Base-by-base conservation (phyloP, 2,329 filamentous ascomycete species). In the Colletotrichum sp. region DNA sequence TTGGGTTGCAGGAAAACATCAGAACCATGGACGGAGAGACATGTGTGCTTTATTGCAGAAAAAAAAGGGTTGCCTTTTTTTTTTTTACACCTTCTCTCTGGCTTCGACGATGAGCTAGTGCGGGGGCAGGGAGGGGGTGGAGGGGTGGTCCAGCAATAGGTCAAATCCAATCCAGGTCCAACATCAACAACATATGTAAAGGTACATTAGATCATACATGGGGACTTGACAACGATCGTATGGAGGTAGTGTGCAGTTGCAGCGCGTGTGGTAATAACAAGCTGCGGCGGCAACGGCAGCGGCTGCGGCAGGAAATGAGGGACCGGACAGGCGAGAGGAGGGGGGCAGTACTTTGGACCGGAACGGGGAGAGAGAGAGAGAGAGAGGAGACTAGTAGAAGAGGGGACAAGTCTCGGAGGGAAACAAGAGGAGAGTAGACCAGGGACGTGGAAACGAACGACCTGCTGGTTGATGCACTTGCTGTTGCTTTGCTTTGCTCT, bases 1-100 rank as follows among this genome's bases (percentile, higher is more conserved):
- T 83, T 82, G 85, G 83, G 67, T 73, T 88, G 86, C 86, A 87
- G 85, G 86, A 86, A 57, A 85, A 32, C 58, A 60, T 83, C 85
- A 83, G 85, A 87, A 87, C 86, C 87, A 89, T 87, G 87, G 86
- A 88, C 85, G 85, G 88, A 88, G 88, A 91, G 87, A 89, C 88
- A 90, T 89, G 89, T 90, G 89, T 91, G 88, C 87, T 92, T 92
- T 92, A 92, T 92, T 91, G 89, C 88, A 89, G 87, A 88, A 86
- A 84, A 82, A 60, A 58, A 69, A 43, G 32, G 34, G 18, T 18
- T 30, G 28, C n/a, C 21, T 26, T 30, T 63, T 57, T 36, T 58
- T 58, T 58, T 57, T 61, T 32, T 48, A 21, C 38, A 48, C 38
- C 32, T 26, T 65, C 28, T 32, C 30, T 52, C 61, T 67, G 28